Conservation (phyloP, 805 yeast species). For the Metschnikowia matae region DNA sequence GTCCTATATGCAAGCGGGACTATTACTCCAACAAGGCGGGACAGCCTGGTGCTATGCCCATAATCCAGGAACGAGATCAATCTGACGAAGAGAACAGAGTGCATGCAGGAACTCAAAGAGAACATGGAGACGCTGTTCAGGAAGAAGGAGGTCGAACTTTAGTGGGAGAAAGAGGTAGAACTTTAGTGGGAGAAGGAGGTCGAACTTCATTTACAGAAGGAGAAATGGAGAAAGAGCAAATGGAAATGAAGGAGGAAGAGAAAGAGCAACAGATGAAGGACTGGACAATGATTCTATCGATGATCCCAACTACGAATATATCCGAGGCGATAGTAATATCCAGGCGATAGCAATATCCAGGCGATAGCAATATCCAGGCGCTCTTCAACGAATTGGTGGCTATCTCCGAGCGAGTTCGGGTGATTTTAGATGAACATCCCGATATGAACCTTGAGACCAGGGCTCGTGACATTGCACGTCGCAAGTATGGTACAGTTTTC, state of each 20-base stretch:
- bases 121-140: background rate
- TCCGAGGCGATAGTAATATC: too few species aligned
- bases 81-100: background rate
- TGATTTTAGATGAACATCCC: slow-evolving; percentile 27
- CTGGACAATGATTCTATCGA: slow-evolving; percentile 3
- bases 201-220: too few species aligned
- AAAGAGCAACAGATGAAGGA: background rate
- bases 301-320: slow-evolving; percentile 27
- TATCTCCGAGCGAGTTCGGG: slow-evolving; percentile 38
- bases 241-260: background rate
- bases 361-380: slow-evolving; percentile 34
- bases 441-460: slow-evolving; percentile 41
- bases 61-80: background rate
- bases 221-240: too few species aligned
- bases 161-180: too few species aligned
- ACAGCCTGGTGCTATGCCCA: background rate
- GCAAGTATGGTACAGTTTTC: slow-evolving; percentile 28
- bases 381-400: slow-evolving; percentile 41
- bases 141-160: background rate
- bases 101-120: too few species aligned
- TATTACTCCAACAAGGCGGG: slow-evolving; percentile 29
- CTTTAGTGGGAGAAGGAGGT: too few species aligned
- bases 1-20: slow-evolving; percentile 80
- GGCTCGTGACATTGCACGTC: slow-evolving; percentile 39
- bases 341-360: too few species aligned